Evolutionary conservation across 116 monocot genomes (phyloP).

Genomic region (Phalaenopsis hybrid): DNA sequence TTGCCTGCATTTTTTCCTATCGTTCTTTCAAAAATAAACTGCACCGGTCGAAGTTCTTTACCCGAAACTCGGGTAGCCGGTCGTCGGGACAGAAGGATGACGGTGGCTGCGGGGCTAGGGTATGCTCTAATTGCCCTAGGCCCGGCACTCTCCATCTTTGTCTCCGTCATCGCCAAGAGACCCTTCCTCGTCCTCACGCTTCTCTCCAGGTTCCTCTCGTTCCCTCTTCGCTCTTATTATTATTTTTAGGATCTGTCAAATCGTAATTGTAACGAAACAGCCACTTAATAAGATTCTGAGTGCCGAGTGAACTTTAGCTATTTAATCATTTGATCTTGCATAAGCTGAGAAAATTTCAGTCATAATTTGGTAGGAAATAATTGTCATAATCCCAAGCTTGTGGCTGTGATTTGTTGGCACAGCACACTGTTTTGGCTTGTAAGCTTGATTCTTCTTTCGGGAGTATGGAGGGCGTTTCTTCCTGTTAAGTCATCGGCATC

Average conservation of each 20-base stretch:
- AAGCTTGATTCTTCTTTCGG: constrained; percentile 82
- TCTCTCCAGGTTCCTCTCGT: constrained; percentile 59
- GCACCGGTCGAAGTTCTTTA: too few relatives aligned
- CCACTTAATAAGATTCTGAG: neutral
- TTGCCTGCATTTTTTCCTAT: too few relatives aligned
- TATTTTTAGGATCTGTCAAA: neutral
- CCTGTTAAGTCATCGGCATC: constrained; percentile 54
- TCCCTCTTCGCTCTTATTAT: neutral
- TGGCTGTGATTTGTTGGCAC: constrained; percentile 17
- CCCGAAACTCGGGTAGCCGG: too few relatives aligned
- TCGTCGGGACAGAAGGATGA: constrained; percentile 37
- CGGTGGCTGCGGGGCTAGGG: constrained; percentile 72
- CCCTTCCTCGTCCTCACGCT: constrained; percentile 91
- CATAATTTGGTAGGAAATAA: neutral
- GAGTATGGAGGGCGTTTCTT: constrained; percentile 85
- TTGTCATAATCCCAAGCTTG: too few relatives aligned
- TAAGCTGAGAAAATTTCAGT: neutral
- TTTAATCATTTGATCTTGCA: neutral
- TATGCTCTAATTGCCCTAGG: constrained; percentile 81
- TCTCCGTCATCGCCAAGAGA: constrained; percentile 65
- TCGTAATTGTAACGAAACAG: too few relatives aligned
- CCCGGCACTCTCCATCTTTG: constrained; percentile 82
- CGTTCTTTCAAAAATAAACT: too few relatives aligned
- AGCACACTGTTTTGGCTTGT: constrained; percentile 95
- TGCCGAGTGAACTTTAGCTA: neutral